Evolutionary conservation across 805 yeast species (phyloP).

Genomic region (Metschnikowia baotianmanensis): DNA sequence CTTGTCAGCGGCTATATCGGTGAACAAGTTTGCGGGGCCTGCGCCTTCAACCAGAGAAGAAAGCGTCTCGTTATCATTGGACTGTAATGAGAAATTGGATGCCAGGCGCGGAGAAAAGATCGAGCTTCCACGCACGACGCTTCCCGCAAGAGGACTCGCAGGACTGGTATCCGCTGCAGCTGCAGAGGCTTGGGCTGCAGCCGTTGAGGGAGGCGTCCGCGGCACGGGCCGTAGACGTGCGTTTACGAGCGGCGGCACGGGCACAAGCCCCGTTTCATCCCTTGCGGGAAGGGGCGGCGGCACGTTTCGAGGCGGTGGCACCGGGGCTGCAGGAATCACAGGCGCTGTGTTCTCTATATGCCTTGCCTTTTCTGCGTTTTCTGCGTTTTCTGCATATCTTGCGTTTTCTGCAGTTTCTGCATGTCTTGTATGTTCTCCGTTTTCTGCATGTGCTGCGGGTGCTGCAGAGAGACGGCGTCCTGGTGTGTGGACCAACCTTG

Average conservation of each 20-base stretch:
- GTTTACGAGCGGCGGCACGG: neutral
- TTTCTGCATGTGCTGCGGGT: neutral
- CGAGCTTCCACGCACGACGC: too few relatives aligned
- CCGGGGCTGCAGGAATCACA: neutral
- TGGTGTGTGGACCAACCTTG: slow-evolving; percentile 17
- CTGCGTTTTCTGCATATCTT: too few relatives aligned
- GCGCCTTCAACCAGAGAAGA: slow-evolving; percentile 3
- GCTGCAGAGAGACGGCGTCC: too few relatives aligned
- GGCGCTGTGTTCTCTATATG: too few relatives aligned
- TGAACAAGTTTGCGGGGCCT: neutral
- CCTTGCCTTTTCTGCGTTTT: too few relatives aligned
- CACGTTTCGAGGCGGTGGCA: neutral
- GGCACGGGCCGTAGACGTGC: neutral
- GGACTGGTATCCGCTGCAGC: too few relatives aligned
- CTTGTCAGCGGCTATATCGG: slow-evolving; percentile 16
- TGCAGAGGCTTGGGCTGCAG: too few relatives aligned
- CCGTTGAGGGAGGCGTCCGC: neutral
- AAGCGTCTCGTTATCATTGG: slow-evolving; percentile 1
- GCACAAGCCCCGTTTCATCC: slow-evolving; percentile 3
- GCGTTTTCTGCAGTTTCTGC: too few relatives aligned
- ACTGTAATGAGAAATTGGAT: slow-evolving; percentile 5
- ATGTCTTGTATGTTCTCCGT: too few relatives aligned
- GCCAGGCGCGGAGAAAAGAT: neutral
- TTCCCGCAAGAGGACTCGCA: too few relatives aligned
- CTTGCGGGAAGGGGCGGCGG: slow-evolving; percentile 38